phyloP scores from a whole-genome alignment of 1,139 yeast genomes.

The Blastobotrys petasosporus region DNA sequence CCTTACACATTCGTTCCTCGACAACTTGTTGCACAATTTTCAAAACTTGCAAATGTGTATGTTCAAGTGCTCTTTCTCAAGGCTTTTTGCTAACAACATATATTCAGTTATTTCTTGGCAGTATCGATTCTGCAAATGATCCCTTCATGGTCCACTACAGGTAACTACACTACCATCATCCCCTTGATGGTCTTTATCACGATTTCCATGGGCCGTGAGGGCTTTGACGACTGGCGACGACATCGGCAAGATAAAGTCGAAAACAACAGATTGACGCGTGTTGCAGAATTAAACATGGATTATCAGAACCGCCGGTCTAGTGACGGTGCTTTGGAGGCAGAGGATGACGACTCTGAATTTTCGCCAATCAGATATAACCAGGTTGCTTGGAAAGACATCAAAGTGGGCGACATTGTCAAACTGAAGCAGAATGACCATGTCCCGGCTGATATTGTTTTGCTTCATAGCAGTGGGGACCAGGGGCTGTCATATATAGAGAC shows the following conservation, averaged over 20 bases:
- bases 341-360: constrained; percentile 5
- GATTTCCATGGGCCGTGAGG: constrained; percentile 90
- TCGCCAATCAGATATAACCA: constrained; percentile 34
- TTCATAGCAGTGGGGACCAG: constrained; percentile 60
- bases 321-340: constrained; percentile 1
- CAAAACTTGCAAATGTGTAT: constrained; percentile 78
- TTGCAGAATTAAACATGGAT: constrained; percentile 27
- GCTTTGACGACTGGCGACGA: constrained; percentile 85
- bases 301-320: constrained; percentile 6
- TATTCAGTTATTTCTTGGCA: constrained; percentile 56
- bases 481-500: constrained; percentile 86
- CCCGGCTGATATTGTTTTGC: constrained; percentile 80
- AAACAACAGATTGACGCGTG: constrained; percentile 54
- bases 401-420: constrained; percentile 77
- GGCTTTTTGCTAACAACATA: too few species aligned
- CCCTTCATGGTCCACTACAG: constrained; percentile 97
- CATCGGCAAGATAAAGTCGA: constrained; percentile 83
- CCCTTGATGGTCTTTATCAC: constrained; percentile 82
- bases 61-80: constrained; percentile 13
- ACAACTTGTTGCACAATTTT: constrained; percentile 83
- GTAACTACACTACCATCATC: constrained; percentile 88
- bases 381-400: constrained; percentile 63
- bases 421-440: constrained; percentile 81
- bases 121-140: constrained; percentile 93
- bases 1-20: constrained; percentile 78